Evolutionary conservation across 139 green algal species (phyloP).

Genomic region (Zygnema cylindricum): DNA sequence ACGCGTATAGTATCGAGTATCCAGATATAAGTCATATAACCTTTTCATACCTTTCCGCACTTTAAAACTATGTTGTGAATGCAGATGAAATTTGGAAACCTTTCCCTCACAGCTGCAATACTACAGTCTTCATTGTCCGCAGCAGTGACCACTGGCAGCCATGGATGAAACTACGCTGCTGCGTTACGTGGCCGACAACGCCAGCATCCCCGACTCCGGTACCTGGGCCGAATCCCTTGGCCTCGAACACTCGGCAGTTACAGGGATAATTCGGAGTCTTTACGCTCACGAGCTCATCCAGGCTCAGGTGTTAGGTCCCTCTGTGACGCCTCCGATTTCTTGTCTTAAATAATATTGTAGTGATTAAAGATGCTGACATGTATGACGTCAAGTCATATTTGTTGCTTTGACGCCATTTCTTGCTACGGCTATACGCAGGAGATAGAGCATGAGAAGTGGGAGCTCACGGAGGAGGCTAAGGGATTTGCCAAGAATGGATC

Average conservation of each 20-base stretch:
- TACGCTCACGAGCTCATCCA: constrained; percentile 79
- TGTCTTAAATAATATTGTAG: background rate
- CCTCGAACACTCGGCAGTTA: constrained; percentile 78
- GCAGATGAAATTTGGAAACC: too few relatives aligned
- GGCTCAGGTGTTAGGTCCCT: constrained; percentile 68
- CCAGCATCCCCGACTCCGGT: constrained; percentile 75
- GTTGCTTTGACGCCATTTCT: constrained; percentile 75
- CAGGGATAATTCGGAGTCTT: constrained; percentile 86
- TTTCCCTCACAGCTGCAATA: too few relatives aligned
- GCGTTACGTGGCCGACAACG: constrained; percentile 64
- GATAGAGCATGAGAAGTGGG: constrained; percentile 55
- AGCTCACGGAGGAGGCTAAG: constrained; percentile 81
- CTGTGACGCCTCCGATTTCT: background rate
- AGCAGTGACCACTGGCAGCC: background rate
- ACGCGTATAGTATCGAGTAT: too few relatives aligned
- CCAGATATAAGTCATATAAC: too few relatives aligned
- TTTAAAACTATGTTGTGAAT: too few relatives aligned
- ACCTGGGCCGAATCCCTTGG: constrained; percentile 66
- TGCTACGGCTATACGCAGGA: constrained; percentile 27
- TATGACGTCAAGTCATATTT: constrained; percentile 17
- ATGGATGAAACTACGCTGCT: constrained; percentile 63
- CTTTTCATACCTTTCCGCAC: too few relatives aligned
- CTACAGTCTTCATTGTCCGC: too few relatives aligned
- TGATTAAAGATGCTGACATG: constrained; percentile 16
- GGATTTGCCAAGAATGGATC: constrained; percentile 75